Evolutionary conservation across 2,329 filamentous ascomycete species (phyloP).

Genomic region (Leptographium galeiforme): DNA sequence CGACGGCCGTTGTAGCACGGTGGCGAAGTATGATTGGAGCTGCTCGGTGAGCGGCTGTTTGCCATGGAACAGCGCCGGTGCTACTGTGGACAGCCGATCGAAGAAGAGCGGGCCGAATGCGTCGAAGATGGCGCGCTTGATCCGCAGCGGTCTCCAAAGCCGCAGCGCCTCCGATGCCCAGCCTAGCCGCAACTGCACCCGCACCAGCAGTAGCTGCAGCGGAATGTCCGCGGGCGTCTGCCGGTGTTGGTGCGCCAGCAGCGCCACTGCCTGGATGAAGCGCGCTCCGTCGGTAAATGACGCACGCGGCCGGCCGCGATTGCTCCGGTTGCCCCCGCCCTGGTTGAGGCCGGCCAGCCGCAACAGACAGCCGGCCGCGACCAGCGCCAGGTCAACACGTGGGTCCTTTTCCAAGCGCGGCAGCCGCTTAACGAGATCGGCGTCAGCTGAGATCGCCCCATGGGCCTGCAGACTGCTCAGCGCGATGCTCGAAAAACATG

Average conservation of each 20-base stretch:
- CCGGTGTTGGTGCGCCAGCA: constrained; percentile 36
- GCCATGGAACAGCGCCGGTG: constrained; percentile 26
- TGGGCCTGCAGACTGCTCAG: constrained; percentile 11
- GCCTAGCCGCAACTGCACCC: constrained; percentile 37
- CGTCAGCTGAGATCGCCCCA: constrained; percentile 12
- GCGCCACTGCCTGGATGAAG: constrained; percentile 33
- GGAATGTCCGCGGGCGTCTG: constrained; percentile 30
- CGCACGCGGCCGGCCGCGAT: constrained; percentile 4
- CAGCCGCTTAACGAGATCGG: constrained; percentile 9
- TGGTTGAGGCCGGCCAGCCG: constrained; percentile 16
- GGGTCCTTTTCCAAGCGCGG: constrained; percentile 19
- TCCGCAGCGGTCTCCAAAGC: constrained; percentile 36
- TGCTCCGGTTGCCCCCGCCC: too few relatives aligned
- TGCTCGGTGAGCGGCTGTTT: constrained; percentile 23
- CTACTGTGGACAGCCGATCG: constrained; percentile 39
- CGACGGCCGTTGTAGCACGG: constrained; percentile 24
- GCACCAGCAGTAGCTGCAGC: constrained; percentile 35
- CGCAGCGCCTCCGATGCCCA: constrained; percentile 31
- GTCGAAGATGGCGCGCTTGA: constrained; percentile 46
- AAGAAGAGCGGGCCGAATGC: constrained; percentile 40
- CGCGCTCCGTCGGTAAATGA: constrained; percentile 14
- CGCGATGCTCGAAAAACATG: constrained; percentile 11
- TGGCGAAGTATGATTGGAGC: constrained; percentile 31
- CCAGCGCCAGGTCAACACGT: constrained; percentile 18
- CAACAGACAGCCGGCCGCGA: constrained; percentile 18